Evolutionary conservation across 176 grass and related monocot genomes (phyloP).

Genomic region (Triticum urartu): DNA sequence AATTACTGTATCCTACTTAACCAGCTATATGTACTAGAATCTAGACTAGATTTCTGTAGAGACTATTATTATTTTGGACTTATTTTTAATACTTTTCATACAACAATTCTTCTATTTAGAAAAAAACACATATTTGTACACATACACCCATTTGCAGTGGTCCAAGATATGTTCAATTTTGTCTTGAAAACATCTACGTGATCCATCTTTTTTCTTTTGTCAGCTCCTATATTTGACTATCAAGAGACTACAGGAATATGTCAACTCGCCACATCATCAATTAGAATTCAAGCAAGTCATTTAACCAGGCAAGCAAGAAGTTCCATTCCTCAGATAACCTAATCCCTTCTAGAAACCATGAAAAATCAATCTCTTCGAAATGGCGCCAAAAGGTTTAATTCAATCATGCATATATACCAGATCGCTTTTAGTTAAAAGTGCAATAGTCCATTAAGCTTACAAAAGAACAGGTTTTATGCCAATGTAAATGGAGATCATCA

Average conservation of each 20-base stretch:
- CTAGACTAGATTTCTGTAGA: not conserved
- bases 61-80: not conserved
- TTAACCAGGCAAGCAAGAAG: not conserved
- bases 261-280: slow-evolving; percentile 9
- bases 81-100: not conserved
- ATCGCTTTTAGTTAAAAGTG: no score
- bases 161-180: not conserved
- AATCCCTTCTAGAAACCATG: not conserved
- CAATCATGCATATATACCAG: no score
- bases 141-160: not conserved
- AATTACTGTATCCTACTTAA: not conserved
- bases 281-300: not conserved
- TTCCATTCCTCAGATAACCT: not conserved
- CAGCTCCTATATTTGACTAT: not conserved
- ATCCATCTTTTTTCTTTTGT: no score
- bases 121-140: not conserved
- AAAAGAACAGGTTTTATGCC: not conserved
- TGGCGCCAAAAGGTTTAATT: not conserved
- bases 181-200: not conserved
- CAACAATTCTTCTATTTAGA: not conserved
- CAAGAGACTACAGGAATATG: not conserved
- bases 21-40: not conserved
- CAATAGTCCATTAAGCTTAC: not conserved
- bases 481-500: not conserved
- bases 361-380: not conserved